These are phyloP conservation scores for Leccinum disarticulatum DNA, from an alignment of 768 basidiomycete genomes.

Conservation along the genomic window DNA sequence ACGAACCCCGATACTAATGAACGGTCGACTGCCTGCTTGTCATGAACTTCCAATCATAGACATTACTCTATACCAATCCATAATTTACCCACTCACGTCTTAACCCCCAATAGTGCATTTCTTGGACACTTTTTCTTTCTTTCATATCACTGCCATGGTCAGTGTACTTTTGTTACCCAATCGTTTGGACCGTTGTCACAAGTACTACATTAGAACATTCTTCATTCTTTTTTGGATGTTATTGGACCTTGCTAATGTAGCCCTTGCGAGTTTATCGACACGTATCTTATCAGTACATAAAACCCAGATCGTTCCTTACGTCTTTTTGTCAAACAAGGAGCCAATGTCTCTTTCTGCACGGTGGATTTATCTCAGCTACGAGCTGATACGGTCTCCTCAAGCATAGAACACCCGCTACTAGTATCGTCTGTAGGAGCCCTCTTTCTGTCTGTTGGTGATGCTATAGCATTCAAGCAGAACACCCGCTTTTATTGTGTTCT, in stretches of 20 bases:
- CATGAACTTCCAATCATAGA: constrained; percentile 2
- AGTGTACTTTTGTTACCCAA: not conserved
- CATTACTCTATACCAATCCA: constrained; percentile 8
- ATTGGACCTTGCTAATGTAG: constrained; percentile 15
- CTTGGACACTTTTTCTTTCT: constrained; percentile 1
- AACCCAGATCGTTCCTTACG: not conserved
- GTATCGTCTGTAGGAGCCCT: no score
- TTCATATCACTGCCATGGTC: constrained; percentile 2
- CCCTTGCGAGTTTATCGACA: not conserved
- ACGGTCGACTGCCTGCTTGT: not conserved
- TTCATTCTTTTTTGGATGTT: constrained; percentile 1
- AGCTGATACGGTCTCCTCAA: no score
- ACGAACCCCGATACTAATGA: constrained; percentile 8
- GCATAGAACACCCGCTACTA: no score
- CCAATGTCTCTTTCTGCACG: no score
- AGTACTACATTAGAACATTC: constrained; percentile 1
- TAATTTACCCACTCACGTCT: not conserved
- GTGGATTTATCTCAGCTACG: no score
- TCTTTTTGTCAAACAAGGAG: not conserved
- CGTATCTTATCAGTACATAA: not conserved
- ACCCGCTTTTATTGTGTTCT: no score
- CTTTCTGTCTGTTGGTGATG: no score
- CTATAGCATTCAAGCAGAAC: no score
- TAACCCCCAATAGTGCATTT: not conserved
- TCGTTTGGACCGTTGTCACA: not conserved